Evolutionary conservation across 805 yeast species (phyloP).

Genomic region (Nakazawaea peltata): DNA sequence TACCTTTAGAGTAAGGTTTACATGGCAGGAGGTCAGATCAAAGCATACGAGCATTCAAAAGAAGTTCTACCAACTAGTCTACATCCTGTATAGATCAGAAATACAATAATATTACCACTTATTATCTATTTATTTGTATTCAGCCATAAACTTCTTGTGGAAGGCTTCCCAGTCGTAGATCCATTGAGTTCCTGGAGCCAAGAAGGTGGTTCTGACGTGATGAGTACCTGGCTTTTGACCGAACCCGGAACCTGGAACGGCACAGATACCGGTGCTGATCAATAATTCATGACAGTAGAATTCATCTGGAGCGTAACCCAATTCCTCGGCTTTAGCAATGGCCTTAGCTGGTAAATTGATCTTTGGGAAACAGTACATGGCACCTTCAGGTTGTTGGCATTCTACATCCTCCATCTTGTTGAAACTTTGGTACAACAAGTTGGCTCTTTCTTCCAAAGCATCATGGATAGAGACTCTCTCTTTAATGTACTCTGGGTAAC

Average conservation of each 20-base stretch:
- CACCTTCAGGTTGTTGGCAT: conserved; percentile 91
- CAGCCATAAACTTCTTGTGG: conserved; percentile 62
- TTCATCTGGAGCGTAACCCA: conserved; percentile 67
- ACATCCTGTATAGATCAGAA: no score
- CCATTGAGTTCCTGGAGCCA: conserved; percentile 94
- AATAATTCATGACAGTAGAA: conserved; percentile 80
- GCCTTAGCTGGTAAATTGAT: conserved; percentile 60
- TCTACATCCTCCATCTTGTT: conserved; percentile 68
- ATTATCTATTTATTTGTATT: conserved; percentile 36
- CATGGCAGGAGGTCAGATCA: no score
- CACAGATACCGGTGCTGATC: conserved; percentile 89
- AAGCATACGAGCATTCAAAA: no score
- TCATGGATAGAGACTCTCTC: conserved; percentile 60
- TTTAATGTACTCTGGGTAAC: conserved; percentile 54
- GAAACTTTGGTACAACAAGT: conserved; percentile 61
- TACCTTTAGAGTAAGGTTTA: no score
- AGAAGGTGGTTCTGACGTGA: conserved; percentile 93
- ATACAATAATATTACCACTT: no score
- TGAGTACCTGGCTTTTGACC: conserved; percentile 87
- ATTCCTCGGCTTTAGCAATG: conserved; percentile 47
- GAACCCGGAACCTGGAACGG: conserved; percentile 96
- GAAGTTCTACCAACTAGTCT: no score
- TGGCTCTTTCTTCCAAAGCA: conserved; percentile 58
- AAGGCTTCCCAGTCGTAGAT: conserved; percentile 70
- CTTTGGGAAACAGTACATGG: conserved; percentile 93